These are phyloP conservation scores for Chlorophyllum brunneum DNA, from an alignment of 768 basidiomycete genomes.

Conservation along the genomic window DNA sequence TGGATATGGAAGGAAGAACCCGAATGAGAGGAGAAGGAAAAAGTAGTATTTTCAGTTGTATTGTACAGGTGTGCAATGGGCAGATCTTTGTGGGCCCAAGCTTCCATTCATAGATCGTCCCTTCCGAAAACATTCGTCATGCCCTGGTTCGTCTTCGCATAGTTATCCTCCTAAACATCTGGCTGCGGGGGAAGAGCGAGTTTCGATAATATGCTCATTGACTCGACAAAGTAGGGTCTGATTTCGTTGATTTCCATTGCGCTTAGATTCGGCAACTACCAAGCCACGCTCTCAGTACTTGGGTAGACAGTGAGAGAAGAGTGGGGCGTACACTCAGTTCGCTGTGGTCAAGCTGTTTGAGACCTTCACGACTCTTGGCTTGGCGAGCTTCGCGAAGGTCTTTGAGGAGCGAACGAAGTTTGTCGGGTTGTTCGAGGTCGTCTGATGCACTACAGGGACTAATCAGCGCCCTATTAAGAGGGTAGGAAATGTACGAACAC, in stretches of 20 bases:
- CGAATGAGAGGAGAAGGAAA: conserved; percentile 71
- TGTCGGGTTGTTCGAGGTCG: conserved; percentile 82
- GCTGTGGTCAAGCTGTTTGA: conserved; percentile 74
- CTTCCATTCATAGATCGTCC: no score
- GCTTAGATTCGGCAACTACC: conserved; percentile 79
- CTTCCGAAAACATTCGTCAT: no score
- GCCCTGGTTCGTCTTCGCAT: no score
- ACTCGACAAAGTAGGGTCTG: conserved; percentile 79
- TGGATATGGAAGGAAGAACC: conserved; percentile 86
- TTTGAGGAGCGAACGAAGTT: conserved; percentile 80
- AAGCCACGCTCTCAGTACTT: neutral
- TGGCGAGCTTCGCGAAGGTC: conserved; percentile 96
- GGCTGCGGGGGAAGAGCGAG: conserved; percentile 26
- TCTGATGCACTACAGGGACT: conserved; percentile 69
- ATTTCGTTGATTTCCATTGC: conserved; percentile 96
- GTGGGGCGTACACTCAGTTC: conserved; percentile 63
- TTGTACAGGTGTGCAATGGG: no score
- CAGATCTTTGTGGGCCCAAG: no score
- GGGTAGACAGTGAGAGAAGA: neutral
- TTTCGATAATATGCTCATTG: conserved; percentile 72
- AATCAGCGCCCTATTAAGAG: neutral
- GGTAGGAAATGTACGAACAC: conserved; percentile 49
- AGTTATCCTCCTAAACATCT: conserved; percentile 5
- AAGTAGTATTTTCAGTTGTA: conserved; percentile 47
- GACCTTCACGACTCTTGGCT: conserved; percentile 86